Conservation (phyloP, 768 basidiomycete genomes). For the Pilatotrama ljubarskyi region DNA sequence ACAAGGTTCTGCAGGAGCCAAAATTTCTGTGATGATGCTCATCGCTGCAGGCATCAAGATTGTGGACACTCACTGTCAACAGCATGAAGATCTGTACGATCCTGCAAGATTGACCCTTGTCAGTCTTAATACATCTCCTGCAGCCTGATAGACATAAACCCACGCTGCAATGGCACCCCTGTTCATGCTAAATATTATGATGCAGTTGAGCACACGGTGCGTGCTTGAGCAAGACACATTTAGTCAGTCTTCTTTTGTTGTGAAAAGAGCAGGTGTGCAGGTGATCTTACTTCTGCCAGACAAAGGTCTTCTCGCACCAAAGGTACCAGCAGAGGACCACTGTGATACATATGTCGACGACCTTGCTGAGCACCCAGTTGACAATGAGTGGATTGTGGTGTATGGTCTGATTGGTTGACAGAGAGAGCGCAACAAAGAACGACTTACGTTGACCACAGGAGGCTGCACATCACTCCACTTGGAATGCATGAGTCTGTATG, state of each 20-base stretch:
- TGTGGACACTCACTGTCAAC: background rate
- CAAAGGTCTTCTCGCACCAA: slow-evolving; percentile 5
- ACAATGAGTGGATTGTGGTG: background rate
- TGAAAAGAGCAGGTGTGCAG: too few species aligned
- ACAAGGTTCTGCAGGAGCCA: background rate
- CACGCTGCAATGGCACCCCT: slow-evolving; percentile 10
- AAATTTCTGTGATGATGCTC: background rate
- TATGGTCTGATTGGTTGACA: too few species aligned
- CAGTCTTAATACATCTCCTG: background rate
- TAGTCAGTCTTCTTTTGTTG: too few species aligned
- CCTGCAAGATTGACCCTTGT: too few species aligned
- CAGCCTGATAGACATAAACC: background rate
- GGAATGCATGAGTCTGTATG: background rate
- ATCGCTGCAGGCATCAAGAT: background rate
- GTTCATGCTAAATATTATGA: slow-evolving; percentile 12
- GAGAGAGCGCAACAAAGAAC: background rate
- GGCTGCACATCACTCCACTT: background rate
- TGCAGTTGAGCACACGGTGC: slow-evolving; percentile 2
- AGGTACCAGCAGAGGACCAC: slow-evolving; percentile 12
- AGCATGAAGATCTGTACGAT: background rate
- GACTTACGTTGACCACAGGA: background rate
- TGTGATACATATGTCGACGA: slow-evolving; percentile 4
- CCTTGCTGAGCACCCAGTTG: slow-evolving; percentile 1
- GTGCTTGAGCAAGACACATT: background rate
- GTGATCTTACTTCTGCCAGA: background rate